Conservation (phyloP, 2,329 filamentous ascomycete genomes). For the Penicillium sp. region DNA sequence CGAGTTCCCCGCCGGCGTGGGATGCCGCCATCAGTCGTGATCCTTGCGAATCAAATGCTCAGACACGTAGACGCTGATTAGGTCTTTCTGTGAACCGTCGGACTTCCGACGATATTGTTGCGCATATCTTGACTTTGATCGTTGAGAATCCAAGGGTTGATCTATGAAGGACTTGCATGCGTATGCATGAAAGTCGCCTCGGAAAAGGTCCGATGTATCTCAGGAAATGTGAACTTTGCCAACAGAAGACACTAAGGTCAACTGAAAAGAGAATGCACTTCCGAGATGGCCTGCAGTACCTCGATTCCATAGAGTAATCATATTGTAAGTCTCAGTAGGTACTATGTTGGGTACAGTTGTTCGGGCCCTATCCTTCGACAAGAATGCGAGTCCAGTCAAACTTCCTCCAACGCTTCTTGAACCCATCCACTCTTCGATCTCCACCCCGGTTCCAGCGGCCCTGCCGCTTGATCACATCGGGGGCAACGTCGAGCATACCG, state of each 20-base stretch:
- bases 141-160: not conserved
- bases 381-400: conserved; percentile 83
- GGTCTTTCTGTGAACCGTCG: not conserved
- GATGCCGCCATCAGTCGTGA: conserved; percentile 2
- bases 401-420: conserved; percentile 82
- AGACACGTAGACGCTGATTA: not conserved
- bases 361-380: conserved; percentile 46
- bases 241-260: not conserved
- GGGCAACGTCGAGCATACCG: conserved; percentile 83
- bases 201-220: not conserved
- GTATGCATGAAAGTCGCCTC: not conserved
- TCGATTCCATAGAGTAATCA: not conserved
- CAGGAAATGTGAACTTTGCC: not conserved
- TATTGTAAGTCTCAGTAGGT: not conserved
- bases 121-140: not conserved
- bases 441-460: conserved; percentile 77
- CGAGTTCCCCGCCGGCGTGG: conserved; percentile 18
- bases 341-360: not conserved
- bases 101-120: too few relatives aligned
- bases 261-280: not conserved
- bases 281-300: not conserved
- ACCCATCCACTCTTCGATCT: conserved; percentile 68
- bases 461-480: conserved; percentile 85
- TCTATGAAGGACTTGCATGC: not conserved
- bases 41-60: conserved; percentile 3